Evolutionary conservation across 345 rosid species (phyloP), one percentile per base, ranked within the genome.

Genomic region (Brassica nigra): DNA sequence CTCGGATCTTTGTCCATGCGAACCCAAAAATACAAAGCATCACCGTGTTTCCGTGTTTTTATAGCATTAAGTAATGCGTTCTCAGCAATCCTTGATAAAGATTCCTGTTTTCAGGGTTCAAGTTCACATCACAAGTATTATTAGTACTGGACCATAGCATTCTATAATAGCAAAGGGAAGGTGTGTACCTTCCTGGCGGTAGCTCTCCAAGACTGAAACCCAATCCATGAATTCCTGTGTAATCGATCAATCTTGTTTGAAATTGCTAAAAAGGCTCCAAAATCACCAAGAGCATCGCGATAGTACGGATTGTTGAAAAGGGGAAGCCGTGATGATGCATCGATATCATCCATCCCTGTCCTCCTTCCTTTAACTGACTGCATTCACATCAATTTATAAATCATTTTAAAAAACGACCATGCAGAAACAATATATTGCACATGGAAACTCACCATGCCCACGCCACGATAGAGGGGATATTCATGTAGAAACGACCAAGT

Each of bases 201-300:
- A 65, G 91, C 97, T 75, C 95, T 91, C 99, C 99, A 95, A n/a
- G 92, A 95, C 66, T 95, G 99, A 83, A 95, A 95, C 16, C 58
- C 99, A 74, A 95, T 95, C 99, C 99, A 95, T 65, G 97, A 79
- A 86, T 93, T 95, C 86, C 87, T 90, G 87, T 93, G 99, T 57
- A 93, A 66, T 10, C 87, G 90, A 80, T 95, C 99, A 82, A 90
- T 76, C 80, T 90, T 87, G 81, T 88, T 89, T 77, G 98, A 88
- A 83, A 95, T 86, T 66, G 97, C 90, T 39, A 95, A 95, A 77
- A 88, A 88, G 11, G 98, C 99, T 59, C 98, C 99, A 82, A 84
- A 93, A 78, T 91, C 98, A 77, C 98, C 93, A 64, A 95, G 90
- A 29, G 73, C 80, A 75, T 91, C 98, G 29, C 92, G 93, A 74